Evolutionary conservation across 2,329 filamentous ascomycete species (phyloP), one percentile per base, ranked within the genome.

Genomic region (Xylaria digitata): DNA sequence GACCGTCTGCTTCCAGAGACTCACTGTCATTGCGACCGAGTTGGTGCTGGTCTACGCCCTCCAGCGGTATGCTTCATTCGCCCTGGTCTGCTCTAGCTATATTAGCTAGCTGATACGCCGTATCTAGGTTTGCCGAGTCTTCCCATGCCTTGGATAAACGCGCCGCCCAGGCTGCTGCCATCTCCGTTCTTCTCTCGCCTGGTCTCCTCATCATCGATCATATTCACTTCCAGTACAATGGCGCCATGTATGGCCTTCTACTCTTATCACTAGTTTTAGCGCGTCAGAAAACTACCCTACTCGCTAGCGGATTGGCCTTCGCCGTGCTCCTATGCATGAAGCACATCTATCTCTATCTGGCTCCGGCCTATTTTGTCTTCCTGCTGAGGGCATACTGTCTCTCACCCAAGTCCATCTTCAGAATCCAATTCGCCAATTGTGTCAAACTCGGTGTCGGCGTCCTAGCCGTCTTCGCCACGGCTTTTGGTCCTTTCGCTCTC

Each of bases 171-270:
- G 93, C 92, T 26, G 92, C 92, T 53, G 94, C 94, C 26, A 85
- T 98, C 63, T 97, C 95, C 0, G 90, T 99, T 66, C 83, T 98
- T 3, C 87, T 98, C 13, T 98, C 94, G 0, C 96, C 96, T 0
- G 96, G 95, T 1, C 87, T 99, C 42, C 85, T 99, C 67, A 96
- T 99, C 77, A 98, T 99, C 78, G 96, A 99, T 77, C 96, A 99
- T 76, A 92, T 95, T 6, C 96, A 91, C 79, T 99, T 99, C 79
- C 96, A 99, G 83, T 99, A 99, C 83, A 99, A 99, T 82, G 95
- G 96, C 46, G 94, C 94, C 81, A 89, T 99, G 81, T 99, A 98
- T 78, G 96, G 96, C 43, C 83, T 98, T 49, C 84, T 99, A 57
- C 87, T 98, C 43, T 84, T 95, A 61, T 98, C 96, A 2, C 85